These are phyloP conservation scores for Solanum rostratum DNA, from an alignment of 257 asterid genomes.

Conservation along the genomic window DNA sequence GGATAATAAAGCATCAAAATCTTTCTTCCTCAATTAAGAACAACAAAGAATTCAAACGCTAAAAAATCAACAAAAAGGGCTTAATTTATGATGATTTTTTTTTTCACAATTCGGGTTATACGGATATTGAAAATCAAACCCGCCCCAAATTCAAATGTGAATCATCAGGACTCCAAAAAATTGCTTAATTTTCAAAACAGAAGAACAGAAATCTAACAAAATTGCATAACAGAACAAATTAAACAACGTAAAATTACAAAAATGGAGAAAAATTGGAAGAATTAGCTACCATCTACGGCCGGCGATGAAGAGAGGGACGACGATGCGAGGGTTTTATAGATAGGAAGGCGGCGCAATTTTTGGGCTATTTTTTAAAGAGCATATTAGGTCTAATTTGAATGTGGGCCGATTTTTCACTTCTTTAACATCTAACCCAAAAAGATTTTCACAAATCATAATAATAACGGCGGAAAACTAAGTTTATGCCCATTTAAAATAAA, in stretches of 20 bases:
- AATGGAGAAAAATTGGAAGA: background rate
- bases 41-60: background rate
- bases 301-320: background rate
- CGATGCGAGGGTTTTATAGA: background rate
- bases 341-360: background rate
- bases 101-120: background rate
- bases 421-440: no score
- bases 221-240: background rate
- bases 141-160: background rate
- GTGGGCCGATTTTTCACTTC: background rate
- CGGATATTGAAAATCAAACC: background rate
- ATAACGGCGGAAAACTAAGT: no score
- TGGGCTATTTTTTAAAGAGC: background rate
- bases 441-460: no score
- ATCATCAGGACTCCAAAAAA: background rate
- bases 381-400: background rate
- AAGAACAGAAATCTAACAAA: no score
- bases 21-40: background rate
- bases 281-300: background rate
- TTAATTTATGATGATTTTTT: background rate
- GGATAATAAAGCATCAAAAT: background rate
- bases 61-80: slow-evolving; percentile 1
- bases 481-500: no score
- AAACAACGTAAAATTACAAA: background rate
- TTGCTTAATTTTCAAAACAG: no score